phyloP scores from a whole-genome alignment of 345 rosid species.

The Linum usitatissimum region DNA sequence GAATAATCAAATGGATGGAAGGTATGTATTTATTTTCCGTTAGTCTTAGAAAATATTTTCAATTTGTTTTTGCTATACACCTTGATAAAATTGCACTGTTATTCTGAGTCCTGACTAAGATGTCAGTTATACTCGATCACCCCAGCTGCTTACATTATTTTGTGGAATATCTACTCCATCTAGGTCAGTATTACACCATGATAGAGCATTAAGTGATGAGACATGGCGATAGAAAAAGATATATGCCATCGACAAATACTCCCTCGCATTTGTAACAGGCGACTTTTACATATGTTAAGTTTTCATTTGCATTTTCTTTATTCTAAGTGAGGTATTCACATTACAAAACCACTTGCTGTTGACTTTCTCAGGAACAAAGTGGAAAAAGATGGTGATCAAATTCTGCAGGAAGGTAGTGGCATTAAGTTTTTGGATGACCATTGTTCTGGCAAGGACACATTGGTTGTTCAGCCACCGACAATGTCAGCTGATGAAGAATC shows the following conservation, averaged over 20 bases:
- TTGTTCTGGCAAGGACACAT: conserved; percentile 26
- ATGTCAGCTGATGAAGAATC: conserved; percentile 41
- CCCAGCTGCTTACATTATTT: background rate
- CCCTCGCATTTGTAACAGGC: background rate
- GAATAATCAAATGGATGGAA: conserved; percentile 22
- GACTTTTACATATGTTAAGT: too few species aligned
- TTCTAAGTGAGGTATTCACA: too few species aligned
- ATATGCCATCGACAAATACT: background rate
- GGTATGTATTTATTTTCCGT: conserved; percentile 29
- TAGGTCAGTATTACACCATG: too few species aligned
- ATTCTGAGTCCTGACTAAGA: background rate
- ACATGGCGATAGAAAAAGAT: background rate
- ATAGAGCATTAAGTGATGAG: too few species aligned
- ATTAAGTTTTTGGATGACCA: conserved; percentile 25
- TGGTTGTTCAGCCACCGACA: conserved; percentile 22
- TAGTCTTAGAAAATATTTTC: background rate
- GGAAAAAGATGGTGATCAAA: conserved; percentile 13
- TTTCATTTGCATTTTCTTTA: too few species aligned
- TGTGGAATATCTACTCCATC: too few species aligned
- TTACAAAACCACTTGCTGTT: background rate
- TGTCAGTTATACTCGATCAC: background rate
- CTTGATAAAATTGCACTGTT: background rate
- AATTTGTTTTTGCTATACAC: background rate
- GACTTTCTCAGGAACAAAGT: background rate
- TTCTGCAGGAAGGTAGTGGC: conserved; percentile 18